A percentile compares a stretch with the other conserved stretches of the same genome.
These are phyloP conservation scores for Aspergillus fructus DNA, from an alignment of 2,329 filamentous ascomycete genomes.

Conservation along the genomic window DNA sequence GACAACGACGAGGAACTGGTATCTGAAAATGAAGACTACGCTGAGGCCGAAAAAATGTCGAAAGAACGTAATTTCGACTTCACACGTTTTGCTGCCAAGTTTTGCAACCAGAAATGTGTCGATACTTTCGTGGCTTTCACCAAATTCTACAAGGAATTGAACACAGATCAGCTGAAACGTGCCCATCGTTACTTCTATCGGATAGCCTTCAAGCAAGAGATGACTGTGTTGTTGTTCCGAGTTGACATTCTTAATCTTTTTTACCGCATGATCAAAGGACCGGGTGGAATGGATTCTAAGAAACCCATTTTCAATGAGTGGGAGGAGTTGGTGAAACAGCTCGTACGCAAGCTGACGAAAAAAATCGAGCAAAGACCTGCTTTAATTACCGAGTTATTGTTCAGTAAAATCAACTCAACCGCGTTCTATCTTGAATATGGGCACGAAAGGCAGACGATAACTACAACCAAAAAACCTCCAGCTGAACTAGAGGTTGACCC, in stretches of 20 bases:
- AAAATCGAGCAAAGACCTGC: constrained; percentile 84
- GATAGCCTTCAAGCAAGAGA: constrained; percentile 90
- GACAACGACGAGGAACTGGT: constrained; percentile 52
- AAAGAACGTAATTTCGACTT: constrained; percentile 95
- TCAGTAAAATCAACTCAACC: constrained; percentile 84
- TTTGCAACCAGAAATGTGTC: constrained; percentile 79
- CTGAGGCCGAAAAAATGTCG: constrained; percentile 66
- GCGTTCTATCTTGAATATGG: constrained; percentile 89
- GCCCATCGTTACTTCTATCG: constrained; percentile 93
- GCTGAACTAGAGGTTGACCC: constrained; percentile 82
- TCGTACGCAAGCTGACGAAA: constrained; percentile 77
- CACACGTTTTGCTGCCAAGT: constrained; percentile 74
- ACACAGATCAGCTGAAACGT: constrained; percentile 78
- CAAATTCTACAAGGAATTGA: constrained; percentile 76
- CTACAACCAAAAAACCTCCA: constrained; percentile 65
- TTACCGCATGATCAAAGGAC: constrained; percentile 88
- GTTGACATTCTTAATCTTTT: constrained; percentile 88
- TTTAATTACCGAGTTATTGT: constrained; percentile 85
- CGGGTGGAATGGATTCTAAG: constrained; percentile 68
- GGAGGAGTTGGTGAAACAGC: constrained; percentile 83
- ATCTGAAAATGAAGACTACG: constrained; percentile 73
- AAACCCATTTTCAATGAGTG: constrained; percentile 77
- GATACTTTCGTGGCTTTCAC: constrained; percentile 84
- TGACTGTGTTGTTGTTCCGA: constrained; percentile 82
- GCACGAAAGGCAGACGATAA: constrained; percentile 73